A percentile compares a stretch with the other conserved stretches of the same genome.
These are phyloP conservation scores for Mycena sanguinolenta DNA, from an alignment of 768 basidiomycete species.

Conservation along the genomic window DNA sequence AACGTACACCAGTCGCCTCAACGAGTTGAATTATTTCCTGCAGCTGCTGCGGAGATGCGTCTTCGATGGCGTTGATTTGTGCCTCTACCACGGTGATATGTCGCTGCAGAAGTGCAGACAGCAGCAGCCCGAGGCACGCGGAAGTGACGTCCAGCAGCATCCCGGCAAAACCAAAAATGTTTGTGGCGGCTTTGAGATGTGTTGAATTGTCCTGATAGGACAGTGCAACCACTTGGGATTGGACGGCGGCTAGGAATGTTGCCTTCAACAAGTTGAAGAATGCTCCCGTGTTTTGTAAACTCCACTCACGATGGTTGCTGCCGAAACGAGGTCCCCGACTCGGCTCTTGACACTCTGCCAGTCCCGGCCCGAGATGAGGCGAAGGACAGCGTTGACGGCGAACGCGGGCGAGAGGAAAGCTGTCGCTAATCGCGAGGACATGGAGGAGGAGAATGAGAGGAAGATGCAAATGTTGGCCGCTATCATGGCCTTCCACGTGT, in stretches of 20 bases:
- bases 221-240: slow-evolving; percentile 14
- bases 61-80: slow-evolving; percentile 5
- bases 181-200: background rate
- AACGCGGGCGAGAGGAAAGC: too few species aligned
- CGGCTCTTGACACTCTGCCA: slow-evolving; percentile 7
- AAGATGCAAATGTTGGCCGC: too few species aligned
- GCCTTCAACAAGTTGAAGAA: slow-evolving; percentile 5
- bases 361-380: too few species aligned
- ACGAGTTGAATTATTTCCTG: background rate
- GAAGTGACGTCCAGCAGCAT: slow-evolving; percentile 16
- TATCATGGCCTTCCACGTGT: too few species aligned
- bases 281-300: too few species aligned
- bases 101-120: slow-evolving; percentile 11
- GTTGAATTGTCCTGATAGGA: slow-evolving; percentile 20
- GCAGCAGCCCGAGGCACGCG: slow-evolving; percentile 9
- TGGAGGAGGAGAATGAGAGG: too few species aligned
- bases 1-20: background rate
- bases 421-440: too few species aligned
- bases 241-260: slow-evolving; percentile 24
- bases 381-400: too few species aligned
- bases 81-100: slow-evolving; percentile 9
- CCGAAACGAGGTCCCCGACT: slow-evolving; percentile 8
- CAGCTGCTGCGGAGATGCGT: background rate
- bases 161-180: slow-evolving; percentile 17
- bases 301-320: slow-evolving; percentile 22